Percentiles rank a stretch among this genome's conserved stretches.
Evolutionary conservation across 495 filamentous ascomycete species (phyloP).

Genomic region (Aspergillus bertholletiae): DNA sequence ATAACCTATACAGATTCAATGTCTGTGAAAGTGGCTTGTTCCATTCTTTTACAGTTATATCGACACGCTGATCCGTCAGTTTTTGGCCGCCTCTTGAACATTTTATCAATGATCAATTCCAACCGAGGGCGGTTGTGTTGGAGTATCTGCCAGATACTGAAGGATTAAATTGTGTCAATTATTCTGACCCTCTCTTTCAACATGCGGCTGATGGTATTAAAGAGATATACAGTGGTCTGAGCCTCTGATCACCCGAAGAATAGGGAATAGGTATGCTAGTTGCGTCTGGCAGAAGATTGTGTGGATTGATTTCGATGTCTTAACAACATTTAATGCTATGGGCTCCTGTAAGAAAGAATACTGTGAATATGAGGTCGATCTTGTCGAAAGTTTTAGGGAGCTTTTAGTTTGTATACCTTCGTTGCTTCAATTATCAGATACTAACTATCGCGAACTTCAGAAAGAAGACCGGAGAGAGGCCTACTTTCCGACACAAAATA

Average conservation of each 20-base stretch:
- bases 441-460: too few relatives aligned
- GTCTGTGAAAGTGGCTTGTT: constrained; percentile 10
- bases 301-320: constrained; percentile 12
- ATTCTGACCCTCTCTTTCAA: constrained; percentile 6
- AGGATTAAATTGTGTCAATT: constrained; percentile 15
- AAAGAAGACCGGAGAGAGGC: too few relatives aligned
- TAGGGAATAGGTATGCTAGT: too few relatives aligned
- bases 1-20: constrained; percentile 6
- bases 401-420: too few relatives aligned
- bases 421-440: too few relatives aligned
- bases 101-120: constrained; percentile 10
- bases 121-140: constrained; percentile 13
- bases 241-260: too few relatives aligned
- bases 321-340: constrained; percentile 4
- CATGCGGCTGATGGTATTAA: constrained; percentile 4
- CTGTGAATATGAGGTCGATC: constrained; percentile 13
- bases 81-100: constrained; percentile 3
- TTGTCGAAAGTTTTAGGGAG: constrained; percentile 14
- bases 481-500: too few relatives aligned
- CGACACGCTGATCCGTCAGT: constrained; percentile 10
- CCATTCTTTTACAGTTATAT: constrained; percentile 11
- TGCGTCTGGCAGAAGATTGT: constrained; percentile 4
- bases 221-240: constrained; percentile 6
- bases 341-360: constrained; percentile 3
- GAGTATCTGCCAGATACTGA: constrained; percentile 14